Base-by-base conservation (phyloP, 2,329 filamentous ascomycete species). In the Colletotrichum tabaci region DNA sequence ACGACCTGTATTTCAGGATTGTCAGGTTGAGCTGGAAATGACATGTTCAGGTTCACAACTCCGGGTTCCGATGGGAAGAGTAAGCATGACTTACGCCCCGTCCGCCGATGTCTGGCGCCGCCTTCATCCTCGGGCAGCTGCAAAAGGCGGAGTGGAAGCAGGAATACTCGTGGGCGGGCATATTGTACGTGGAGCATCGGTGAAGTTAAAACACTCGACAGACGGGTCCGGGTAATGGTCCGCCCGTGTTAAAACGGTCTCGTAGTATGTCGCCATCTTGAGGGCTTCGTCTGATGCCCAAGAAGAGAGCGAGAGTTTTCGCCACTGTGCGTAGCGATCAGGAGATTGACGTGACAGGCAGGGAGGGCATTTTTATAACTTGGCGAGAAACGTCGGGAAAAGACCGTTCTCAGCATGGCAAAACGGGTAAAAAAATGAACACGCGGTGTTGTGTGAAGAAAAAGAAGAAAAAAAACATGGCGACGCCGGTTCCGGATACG, bases 401-500 rank as follows among this genome's bases (percentile, higher is more conserved):
- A 30, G 18, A 13, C 26, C 5, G 2, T 12, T 21, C 26, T 3
- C 2, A 26, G 16, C 10, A 21, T 40, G 10, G 0, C 21, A 42
- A 4, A 12, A 13, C 15, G 30, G n/a, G 15, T 4, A 2, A 2
- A 26, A 26, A 26, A 26, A 26, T 26, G 3, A 26, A 26, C 23
- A 26, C 23, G 23, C 23, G 23, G 23, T 26, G 23, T 26, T 26
- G 23, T 26, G 23, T 26, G 23, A 26, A 26, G 23, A 26, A 26
- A 26, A 26, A 26, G 23, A 26, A 26, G 23, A 3, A 2, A 15
- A 13, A 38, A 10, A 57, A 46, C 42, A 5, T 58, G 23, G 15
- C 35, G 13, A 44, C 35, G 60, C 66, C 66, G 66, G 26, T 61
- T 68, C 44, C 66, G 66, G 52, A 64, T 26, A 46, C 23, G 38